Conservation (phyloP, 2,329 filamentous ascomycete genomes). For the Coniella vitis region DNA sequence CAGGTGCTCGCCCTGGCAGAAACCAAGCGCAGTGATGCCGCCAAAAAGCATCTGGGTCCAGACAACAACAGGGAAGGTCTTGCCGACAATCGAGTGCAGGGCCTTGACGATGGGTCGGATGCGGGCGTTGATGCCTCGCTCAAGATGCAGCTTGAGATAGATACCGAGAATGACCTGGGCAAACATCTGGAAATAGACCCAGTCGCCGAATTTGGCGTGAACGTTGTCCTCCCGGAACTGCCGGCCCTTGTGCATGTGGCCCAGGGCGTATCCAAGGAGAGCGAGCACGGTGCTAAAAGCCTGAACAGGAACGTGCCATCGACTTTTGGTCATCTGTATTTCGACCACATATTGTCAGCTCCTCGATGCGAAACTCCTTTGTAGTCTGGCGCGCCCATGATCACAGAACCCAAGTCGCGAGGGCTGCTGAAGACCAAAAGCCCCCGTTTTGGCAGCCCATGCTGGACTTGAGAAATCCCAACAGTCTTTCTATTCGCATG, state of each 20-base stretch:
- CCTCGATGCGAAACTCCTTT: too few species aligned
- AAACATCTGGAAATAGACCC: slow-evolving; percentile 72
- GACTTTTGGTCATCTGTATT: slow-evolving; percentile 71
- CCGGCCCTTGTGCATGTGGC: slow-evolving; percentile 83
- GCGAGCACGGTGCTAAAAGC: slow-evolving; percentile 67
- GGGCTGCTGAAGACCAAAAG: too few species aligned
- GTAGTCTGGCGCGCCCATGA: too few species aligned
- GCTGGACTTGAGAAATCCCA: too few species aligned
- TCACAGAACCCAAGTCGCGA: too few species aligned
- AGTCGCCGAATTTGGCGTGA: slow-evolving; percentile 73
- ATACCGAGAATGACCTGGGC: slow-evolving; percentile 73
- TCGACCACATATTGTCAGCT: background rate
- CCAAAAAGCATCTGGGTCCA: slow-evolving; percentile 97
- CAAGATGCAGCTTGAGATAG: slow-evolving; percentile 85
- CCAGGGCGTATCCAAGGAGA: slow-evolving; percentile 80
- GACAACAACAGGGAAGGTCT: slow-evolving; percentile 74
- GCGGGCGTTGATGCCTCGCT: slow-evolving; percentile 72
- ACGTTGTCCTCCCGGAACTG: slow-evolving; percentile 71
- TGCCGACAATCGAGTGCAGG: slow-evolving; percentile 75
- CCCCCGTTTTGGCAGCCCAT: too few species aligned
- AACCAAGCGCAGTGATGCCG: slow-evolving; percentile 84
- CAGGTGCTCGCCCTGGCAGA: slow-evolving; percentile 84
- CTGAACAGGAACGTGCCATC: slow-evolving; percentile 92
- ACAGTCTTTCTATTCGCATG: too few species aligned
- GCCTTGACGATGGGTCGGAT: slow-evolving; percentile 67